Evolutionary conservation across 2,329 filamentous ascomycete genomes (phyloP).

Genomic region (Curvularia verruculosa): DNA sequence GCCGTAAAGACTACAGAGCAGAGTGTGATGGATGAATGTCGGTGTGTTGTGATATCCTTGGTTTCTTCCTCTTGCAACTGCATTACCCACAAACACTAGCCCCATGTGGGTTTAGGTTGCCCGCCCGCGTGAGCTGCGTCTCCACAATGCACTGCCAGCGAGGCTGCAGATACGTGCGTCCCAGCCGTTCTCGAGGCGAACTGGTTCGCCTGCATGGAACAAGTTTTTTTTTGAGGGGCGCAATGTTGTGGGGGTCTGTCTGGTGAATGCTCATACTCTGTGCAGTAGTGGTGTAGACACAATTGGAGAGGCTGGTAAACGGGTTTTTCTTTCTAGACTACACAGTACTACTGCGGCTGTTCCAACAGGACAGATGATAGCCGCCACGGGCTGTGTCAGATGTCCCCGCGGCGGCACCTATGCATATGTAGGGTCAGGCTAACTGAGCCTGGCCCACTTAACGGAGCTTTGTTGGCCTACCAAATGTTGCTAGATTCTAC

Average conservation of each 20-base stretch:
- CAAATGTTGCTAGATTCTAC: not conserved
- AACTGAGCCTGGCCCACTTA: not conserved
- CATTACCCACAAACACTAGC: not conserved
- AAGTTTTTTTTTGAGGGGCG: not conserved
- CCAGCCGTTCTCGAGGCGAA: not conserved
- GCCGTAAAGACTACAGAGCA: constrained; percentile 1
- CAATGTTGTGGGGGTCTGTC: not conserved
- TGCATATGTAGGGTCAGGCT: not conserved
- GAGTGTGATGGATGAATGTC: constrained; percentile 6
- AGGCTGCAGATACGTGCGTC: constrained; percentile 1
- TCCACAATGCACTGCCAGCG: constrained; percentile 4
- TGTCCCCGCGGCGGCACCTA: constrained; percentile 4
- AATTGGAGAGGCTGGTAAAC: not conserved
- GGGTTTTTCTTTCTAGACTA: not conserved
- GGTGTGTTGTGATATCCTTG: constrained; percentile 6
- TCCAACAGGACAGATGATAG: not conserved
- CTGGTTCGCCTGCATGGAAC: not conserved
- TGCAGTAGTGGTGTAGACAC: not conserved
- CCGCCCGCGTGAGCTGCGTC: constrained; percentile 5
- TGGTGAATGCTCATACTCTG: not conserved
- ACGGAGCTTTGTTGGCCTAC: not conserved
- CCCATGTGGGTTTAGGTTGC: not conserved
- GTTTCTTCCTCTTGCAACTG: not conserved
- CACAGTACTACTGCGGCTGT: not conserved
- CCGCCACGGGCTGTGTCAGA: constrained; percentile 3